phyloP scores from a whole-genome alignment of 164 flowering plant species.

The Cinnamomum micranthum region DNA sequence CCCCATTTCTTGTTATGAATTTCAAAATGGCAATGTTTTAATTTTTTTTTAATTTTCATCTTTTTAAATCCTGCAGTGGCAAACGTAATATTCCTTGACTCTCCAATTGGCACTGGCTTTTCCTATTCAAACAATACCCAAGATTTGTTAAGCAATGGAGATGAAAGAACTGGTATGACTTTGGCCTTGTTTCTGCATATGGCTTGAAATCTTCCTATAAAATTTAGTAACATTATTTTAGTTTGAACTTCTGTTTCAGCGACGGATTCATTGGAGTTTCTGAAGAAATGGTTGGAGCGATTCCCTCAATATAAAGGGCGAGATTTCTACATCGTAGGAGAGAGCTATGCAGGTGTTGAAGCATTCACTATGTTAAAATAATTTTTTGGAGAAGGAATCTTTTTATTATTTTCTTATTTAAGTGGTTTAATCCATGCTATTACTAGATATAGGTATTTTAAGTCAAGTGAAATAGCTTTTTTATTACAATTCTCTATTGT shows the following conservation, averaged over 20 bases:
- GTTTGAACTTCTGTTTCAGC: constrained; percentile 38
- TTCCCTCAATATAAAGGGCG: constrained; percentile 76
- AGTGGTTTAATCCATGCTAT: no score
- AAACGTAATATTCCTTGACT: constrained; percentile 71
- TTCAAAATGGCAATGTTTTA: not conserved
- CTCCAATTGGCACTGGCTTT: constrained; percentile 90
- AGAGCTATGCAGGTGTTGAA: constrained; percentile 76
- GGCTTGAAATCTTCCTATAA: no score
- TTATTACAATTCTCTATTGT: no score
- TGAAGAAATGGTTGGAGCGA: constrained; percentile 70
- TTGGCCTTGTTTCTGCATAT: not conserved
- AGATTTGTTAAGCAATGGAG: constrained; percentile 64
- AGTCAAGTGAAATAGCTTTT: no score
- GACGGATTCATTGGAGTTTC: constrained; percentile 57
- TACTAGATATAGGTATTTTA: no score
- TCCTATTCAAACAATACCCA: constrained; percentile 71
- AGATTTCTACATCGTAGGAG: constrained; percentile 74
- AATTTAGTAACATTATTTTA: not conserved
- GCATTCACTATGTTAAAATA: not conserved
- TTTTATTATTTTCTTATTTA: no score
- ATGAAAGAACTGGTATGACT: constrained; percentile 66
- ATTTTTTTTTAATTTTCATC: not conserved
- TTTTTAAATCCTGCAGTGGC: constrained; percentile 55
- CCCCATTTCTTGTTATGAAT: no score
- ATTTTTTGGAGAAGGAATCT: no score